Conservation (phyloP, 257 asterid species). For the Nicotiana otophora region DNA sequence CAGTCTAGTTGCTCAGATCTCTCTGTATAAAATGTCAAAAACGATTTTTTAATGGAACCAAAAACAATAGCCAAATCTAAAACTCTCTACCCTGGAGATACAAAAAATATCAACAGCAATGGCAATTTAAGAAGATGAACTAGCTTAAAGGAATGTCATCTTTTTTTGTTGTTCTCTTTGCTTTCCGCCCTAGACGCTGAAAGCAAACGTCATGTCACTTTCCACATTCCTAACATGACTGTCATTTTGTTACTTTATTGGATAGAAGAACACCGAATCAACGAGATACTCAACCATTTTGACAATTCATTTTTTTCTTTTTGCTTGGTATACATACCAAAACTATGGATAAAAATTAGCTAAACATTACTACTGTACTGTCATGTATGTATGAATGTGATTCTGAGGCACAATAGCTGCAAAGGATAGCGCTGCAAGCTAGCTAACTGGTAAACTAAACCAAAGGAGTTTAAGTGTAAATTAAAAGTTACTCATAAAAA, state of each 20-base stretch:
- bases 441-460: background rate
- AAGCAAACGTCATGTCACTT: background rate
- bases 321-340: background rate
- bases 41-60: conserved; percentile 1
- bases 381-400: background rate
- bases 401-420: background rate
- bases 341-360: background rate
- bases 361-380: background rate
- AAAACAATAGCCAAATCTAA: conserved; percentile 10
- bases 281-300: background rate
- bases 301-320: background rate
- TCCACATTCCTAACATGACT: background rate
- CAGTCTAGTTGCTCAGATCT: conserved; percentile 83
- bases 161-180: background rate
- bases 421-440: background rate
- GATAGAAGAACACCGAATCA: background rate
- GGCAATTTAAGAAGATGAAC: background rate
- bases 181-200: background rate
- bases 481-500: background rate
- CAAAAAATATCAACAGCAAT: background rate
- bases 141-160: background rate
- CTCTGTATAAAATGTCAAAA: conserved; percentile 34
- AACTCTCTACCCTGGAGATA: background rate
- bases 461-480: conserved; percentile 1
- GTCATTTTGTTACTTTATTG: background rate